Percentiles rank a stretch among this genome's conserved stretches.
phyloP scores from a whole-genome alignment of 73 alveolate species.

The Uronychia setigera region DNA sequence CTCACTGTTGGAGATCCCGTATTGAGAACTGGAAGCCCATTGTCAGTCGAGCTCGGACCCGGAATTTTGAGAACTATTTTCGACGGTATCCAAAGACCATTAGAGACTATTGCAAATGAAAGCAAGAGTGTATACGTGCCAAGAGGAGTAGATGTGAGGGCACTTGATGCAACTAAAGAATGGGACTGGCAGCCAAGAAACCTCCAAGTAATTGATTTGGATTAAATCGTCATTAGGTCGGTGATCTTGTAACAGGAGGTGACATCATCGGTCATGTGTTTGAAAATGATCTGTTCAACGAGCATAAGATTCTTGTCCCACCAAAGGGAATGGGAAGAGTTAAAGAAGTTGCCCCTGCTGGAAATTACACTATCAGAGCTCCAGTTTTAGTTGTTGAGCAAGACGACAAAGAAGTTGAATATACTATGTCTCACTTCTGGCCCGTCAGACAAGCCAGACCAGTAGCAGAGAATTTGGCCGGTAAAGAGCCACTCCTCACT shows the following conservation, averaged over 20 bases:
- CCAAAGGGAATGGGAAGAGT: constrained; percentile 95
- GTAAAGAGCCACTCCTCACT: constrained; percentile 88
- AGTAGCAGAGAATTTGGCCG: constrained; percentile 84
- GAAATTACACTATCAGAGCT: constrained; percentile 85
- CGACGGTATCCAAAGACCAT: constrained; percentile 95
- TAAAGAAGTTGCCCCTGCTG: constrained; percentile 84
- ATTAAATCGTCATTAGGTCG: constrained; percentile 63
- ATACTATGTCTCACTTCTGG: constrained; percentile 92
- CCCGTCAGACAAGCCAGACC: constrained; percentile 96
- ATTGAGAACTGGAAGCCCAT: constrained; percentile 96
- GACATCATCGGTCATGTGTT: constrained; percentile 94
- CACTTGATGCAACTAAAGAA: constrained; percentile 84
- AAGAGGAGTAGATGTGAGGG: constrained; percentile 97
- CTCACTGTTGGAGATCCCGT: constrained; percentile 99
- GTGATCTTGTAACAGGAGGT: constrained; percentile 94
- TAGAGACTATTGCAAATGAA: constrained; percentile 76
- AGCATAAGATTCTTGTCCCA: constrained; percentile 92
- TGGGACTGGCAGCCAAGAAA: constrained; percentile 97
- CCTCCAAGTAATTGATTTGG: constrained; percentile 11
- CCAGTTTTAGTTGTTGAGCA: constrained; percentile 88
- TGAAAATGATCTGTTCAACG: constrained; percentile 93
- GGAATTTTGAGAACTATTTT: constrained; percentile 94
- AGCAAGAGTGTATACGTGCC: constrained; percentile 93
- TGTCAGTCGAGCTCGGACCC: constrained; percentile 98
- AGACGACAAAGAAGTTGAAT: constrained; percentile 83